Conservation (phyloP, 2,329 filamentous ascomycete species). For the Botrytis medusae region DNA sequence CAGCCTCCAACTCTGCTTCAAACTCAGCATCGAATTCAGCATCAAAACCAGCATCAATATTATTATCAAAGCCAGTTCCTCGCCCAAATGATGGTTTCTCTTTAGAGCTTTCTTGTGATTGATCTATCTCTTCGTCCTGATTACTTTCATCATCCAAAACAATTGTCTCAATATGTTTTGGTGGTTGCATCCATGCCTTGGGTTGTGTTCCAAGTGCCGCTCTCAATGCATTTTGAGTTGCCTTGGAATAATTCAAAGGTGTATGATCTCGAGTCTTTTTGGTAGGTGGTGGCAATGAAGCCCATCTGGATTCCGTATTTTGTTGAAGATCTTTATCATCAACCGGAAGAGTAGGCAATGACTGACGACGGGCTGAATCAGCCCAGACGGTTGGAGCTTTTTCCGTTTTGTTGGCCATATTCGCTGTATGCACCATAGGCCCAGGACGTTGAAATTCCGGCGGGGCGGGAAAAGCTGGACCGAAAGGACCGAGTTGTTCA, state of each 20-base stretch:
- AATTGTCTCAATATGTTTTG: background rate
- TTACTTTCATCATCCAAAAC: conserved; percentile 12
- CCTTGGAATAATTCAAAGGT: background rate
- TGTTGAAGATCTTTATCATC: background rate
- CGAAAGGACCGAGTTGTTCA: background rate
- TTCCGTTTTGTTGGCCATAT: background rate
- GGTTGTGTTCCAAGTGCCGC: background rate
- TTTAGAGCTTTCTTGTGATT: conserved; percentile 8
- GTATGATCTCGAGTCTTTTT: conserved; percentile 1
- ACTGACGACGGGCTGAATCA: background rate
- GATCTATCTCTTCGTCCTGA: background rate
- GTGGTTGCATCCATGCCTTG: conserved; percentile 11
- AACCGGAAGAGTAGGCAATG: background rate
- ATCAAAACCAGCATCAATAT: background rate
- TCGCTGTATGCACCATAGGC: background rate
- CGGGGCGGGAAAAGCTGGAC: background rate
- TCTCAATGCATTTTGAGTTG: conserved; percentile 3
- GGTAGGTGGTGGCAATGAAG: conserved; percentile 6
- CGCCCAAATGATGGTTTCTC: background rate
- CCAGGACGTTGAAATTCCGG: background rate
- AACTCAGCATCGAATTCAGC: background rate
- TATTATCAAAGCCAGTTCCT: background rate
- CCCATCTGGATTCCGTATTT: conserved; percentile 4
- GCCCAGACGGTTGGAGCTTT: background rate
- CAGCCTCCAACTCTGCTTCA: conserved; percentile 9